Evolutionary conservation across 371 early-diverging fungal genomes (phyloP), one percentile per base, ranked within the genome.

Genomic region (Saksenaea vasiformis): DNA sequence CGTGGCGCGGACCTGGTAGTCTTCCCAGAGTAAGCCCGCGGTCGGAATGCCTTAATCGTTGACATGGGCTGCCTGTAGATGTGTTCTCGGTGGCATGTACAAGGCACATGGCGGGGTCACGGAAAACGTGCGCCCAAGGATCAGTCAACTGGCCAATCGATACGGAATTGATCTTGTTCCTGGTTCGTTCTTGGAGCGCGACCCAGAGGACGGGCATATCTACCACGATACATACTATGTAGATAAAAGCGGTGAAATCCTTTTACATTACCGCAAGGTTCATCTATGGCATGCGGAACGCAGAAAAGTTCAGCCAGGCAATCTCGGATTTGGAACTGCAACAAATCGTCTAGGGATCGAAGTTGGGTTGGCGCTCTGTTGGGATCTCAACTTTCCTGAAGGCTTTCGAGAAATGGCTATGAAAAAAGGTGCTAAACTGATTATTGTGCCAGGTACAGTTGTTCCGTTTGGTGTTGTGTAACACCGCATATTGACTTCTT

Each of bases 201-300:
- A 73, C 55, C 59, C 65, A 24, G 15, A 61, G 10, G 77, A 74
- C 26, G 63, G 60, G 2, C 39, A 61, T 10, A 35, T 74, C 1
- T 72, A 76, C 37, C 76, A 79, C 43, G 65, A 60, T 10, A 58
- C 71, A 13, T 69, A 69, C 38, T 79, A 79, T 24, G 70, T 79
- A 11, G 77, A 76, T 53, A 64, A 67, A 31, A 65, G 58, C 31
- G 79, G 79, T n/a, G 11, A 61, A 15, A 60, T 79, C 0, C 51
- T 79, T 22, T 22, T 76, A 10, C 53, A 65, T 1, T 79, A 79
- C 53, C 64, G 68, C 26, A 79, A 79, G 55, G 66, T 71, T 0
- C 79, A 78, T 43, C 51, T 78, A 1, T 78, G 79, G 79, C 73
- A 71, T 56, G 63, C 71, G 15, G 79, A 78, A 17, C 62, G 79